Evolutionary conservation across 306 rosid species (phyloP).

Genomic region (Pyrus pyrifolia): DNA sequence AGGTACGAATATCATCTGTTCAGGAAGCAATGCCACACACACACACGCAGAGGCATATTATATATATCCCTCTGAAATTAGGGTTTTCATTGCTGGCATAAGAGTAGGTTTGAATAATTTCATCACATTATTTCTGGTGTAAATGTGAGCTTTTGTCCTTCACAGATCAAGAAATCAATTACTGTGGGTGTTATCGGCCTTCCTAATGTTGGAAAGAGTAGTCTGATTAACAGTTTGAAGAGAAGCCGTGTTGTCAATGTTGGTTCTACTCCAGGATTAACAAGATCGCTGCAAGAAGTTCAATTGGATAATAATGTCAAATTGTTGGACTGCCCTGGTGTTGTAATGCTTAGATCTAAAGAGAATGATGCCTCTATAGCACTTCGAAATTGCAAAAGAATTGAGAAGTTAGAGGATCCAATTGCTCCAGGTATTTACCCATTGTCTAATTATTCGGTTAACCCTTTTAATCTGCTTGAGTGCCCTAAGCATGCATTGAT

Average conservation of each 20-base stretch:
- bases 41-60: neutral
- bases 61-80: neutral
- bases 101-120: neutral
- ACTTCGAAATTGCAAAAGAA: slow-evolving; percentile 85
- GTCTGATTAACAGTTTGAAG: slow-evolving; percentile 84
- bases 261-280: slow-evolving; percentile 85
- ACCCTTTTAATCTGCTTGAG: neutral
- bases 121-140: neutral
- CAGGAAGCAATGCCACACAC: neutral
- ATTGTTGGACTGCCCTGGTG: slow-evolving; percentile 95
- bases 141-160: slow-evolving; percentile 13
- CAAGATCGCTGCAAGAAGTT: slow-evolving; percentile 90
- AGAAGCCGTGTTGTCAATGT: slow-evolving; percentile 71
- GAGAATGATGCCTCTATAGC: slow-evolving; percentile 60
- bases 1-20: slow-evolving; percentile 35
- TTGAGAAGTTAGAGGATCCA: slow-evolving; percentile 87
- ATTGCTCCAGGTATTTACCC: slow-evolving; percentile 62
- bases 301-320: slow-evolving; percentile 82
- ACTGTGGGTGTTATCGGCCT: slow-evolving; percentile 91
- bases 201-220: slow-evolving; percentile 98
- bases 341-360: slow-evolving; percentile 66
- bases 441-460: neutral
- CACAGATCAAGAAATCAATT: slow-evolving; percentile 85
- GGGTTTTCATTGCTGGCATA: neutral
- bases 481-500: neutral